A percentile compares a stretch with the other conserved stretches of the same genome.
These are phyloP conservation scores for Bipolaris zeicola DNA, from an alignment of 2,329 filamentous ascomycete species.

Conservation along the genomic window DNA sequence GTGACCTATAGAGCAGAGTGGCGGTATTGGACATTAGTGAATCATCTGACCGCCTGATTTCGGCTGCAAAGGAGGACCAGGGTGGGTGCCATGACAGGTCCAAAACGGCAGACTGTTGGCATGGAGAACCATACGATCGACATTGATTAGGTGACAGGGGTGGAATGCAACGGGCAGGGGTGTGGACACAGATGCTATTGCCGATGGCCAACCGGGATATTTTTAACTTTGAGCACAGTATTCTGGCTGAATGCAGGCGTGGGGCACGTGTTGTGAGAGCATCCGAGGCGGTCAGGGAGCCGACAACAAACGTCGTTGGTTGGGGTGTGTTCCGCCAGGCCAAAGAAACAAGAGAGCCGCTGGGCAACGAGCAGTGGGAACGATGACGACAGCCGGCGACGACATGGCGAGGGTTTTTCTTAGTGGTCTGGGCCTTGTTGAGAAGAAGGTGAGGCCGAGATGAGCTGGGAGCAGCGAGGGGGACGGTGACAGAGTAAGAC, in stretches of 20 bases:
- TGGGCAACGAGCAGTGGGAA: background rate
- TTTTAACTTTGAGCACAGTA: background rate
- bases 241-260: conserved; percentile 16
- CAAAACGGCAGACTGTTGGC: conserved; percentile 18
- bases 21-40: conserved; percentile 1
- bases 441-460: conserved; percentile 28
- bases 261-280: conserved; percentile 20
- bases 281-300: conserved; percentile 15
- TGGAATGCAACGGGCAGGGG: conserved; percentile 11
- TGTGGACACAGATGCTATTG: conserved; percentile 4
- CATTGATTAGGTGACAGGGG: conserved; percentile 13
- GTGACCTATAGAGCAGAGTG: conserved; percentile 4
- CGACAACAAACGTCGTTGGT: background rate
- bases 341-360: background rate
- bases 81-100: conserved; percentile 16
- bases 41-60: conserved; percentile 22
- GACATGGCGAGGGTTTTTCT: conserved; percentile 7
- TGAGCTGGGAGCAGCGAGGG: conserved; percentile 20
- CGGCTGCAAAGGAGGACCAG: conserved; percentile 13
- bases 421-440: conserved; percentile 4
- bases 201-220: conserved; percentile 13
- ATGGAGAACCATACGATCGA: conserved; percentile 15
- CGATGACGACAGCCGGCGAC: conserved; percentile 15
- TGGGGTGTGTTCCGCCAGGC: background rate
- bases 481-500: conserved; percentile 9